Base-by-base conservation (phyloP, 495 filamentous ascomycete genomes). In the Astrothelium subdiscretum region DNA sequence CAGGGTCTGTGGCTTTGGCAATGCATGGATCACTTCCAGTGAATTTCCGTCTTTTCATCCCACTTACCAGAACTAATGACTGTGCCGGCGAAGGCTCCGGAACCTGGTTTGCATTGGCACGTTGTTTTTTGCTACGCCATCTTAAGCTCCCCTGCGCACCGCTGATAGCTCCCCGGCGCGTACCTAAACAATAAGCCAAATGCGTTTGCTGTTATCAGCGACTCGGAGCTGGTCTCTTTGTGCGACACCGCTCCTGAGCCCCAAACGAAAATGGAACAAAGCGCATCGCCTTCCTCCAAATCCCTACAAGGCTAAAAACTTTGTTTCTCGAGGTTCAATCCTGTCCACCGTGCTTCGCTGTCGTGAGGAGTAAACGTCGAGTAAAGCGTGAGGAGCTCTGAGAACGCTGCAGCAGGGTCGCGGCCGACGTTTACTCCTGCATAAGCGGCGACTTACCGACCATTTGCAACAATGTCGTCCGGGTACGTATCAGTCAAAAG, bases 161-260 rank as follows among this genome's bases (percentile, higher is more conserved):
- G 48, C 48, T 54, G 48, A 54, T 54, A 54, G 48, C 48, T 54
- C 20, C 22, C 48, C 48, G 48, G 48, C 48, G 24, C 22, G 48
- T 54, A 26, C 20, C 48, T 29, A 29, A 54, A 54, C 24, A 54
- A 29, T 54, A 26, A 27, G 26, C 48, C 48, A 11, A 54, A 54
- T 54, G 48, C 48, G 48, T 54, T 54, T 54, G 48, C 48, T 54
- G 48, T 54, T 54, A 54, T 54, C 48, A 54, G 48, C 48, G 24
- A 54, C 6, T 54, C 12, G 20, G 48, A 20, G 8, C 48, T 15
- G 48, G 5, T 54, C 24, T 54, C 48, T 54, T 54, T 54, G 48
- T 54, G 24, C 48, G 24, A 54, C 48, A 8, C 22, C 48, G 24
- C 29, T 54, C 24, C 48, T 54, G 48, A 20, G 12, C 3, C 5